Evolutionary conservation across 805 yeast genomes (phyloP).

Genomic region (Candida ovalis): DNA sequence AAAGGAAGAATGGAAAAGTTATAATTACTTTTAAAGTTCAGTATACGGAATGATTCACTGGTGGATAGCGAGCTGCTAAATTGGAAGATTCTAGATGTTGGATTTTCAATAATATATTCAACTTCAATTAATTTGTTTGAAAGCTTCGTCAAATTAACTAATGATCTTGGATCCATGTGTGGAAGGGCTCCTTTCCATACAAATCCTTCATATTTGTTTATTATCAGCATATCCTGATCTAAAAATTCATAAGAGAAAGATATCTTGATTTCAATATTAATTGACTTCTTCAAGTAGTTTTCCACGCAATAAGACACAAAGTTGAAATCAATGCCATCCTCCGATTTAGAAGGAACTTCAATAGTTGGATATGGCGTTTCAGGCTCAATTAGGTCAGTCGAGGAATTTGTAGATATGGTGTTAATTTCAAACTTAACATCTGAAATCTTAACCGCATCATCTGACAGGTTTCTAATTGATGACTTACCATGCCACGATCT

Average conservation of each 20-base stretch:
- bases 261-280: slow-evolving; percentile 19
- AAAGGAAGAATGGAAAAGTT: slow-evolving; percentile 60
- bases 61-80: slow-evolving; percentile 36
- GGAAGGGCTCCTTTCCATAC: slow-evolving; percentile 56
- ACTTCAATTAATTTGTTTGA: slow-evolving; percentile 28
- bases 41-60: slow-evolving; percentile 22
- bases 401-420: slow-evolving; percentile 7
- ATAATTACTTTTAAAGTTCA: slow-evolving; percentile 27
- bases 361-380: background rate
- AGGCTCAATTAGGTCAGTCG: slow-evolving; percentile 5
- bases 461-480: slow-evolving; percentile 28
- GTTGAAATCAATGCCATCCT: slow-evolving; percentile 7
- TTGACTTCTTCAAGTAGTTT: slow-evolving; percentile 16
- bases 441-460: slow-evolving; percentile 33
- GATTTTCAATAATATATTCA: slow-evolving; percentile 63
- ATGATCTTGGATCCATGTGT: slow-evolving; percentile 64
- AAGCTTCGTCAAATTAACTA: slow-evolving; percentile 34
- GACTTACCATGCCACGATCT: slow-evolving; percentile 35
- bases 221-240: slow-evolving; percentile 3
- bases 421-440: slow-evolving; percentile 17
- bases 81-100: slow-evolving; percentile 64
- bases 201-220: slow-evolving; percentile 31
- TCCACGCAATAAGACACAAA: slow-evolving; percentile 16
- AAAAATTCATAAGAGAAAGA: slow-evolving; percentile 15
- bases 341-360: background rate